Conservation (phyloP, 768 basidiomycete species). For the Hericium alpestre region DNA sequence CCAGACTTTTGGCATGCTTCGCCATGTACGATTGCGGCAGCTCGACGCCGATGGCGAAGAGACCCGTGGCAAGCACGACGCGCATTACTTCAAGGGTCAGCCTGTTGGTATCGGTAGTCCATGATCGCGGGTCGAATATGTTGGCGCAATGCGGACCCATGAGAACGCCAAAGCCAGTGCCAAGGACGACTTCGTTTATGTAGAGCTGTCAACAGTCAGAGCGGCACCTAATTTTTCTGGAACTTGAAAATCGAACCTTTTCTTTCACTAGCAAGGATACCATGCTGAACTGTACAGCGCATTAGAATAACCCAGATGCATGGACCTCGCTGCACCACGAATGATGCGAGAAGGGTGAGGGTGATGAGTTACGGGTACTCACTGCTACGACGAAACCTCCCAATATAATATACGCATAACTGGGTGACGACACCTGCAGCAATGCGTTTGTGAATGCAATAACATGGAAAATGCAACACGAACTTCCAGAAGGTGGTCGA, state of each 20-base stretch:
- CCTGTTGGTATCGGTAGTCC: conserved; percentile 39
- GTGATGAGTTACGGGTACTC: conserved; percentile 6
- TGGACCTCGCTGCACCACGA: background rate
- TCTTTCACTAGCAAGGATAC: conserved; percentile 81
- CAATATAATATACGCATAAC: conserved; percentile 51
- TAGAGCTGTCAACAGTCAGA: conserved; percentile 40
- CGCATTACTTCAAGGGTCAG: conserved; percentile 85
- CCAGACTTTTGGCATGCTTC: conserved; percentile 61
- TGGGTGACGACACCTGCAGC: conserved; percentile 38
- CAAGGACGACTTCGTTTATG: conserved; percentile 90
- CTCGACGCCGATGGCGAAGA: conserved; percentile 94
- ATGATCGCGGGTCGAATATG: conserved; percentile 68
- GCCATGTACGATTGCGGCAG: conserved; percentile 78
- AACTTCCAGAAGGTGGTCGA: conserved; percentile 7
- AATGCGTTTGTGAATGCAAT: conserved; percentile 17
- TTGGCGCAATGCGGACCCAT: conserved; percentile 66
- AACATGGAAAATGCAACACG: conserved; percentile 2
- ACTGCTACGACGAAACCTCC: conserved; percentile 47
- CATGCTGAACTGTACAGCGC: conserved; percentile 58
- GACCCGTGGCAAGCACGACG: conserved; percentile 79
- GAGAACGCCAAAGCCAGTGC: conserved; percentile 56
- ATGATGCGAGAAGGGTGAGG: too few species aligned
- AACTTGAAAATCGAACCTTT: conserved; percentile 33
- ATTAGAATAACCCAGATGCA: background rate
- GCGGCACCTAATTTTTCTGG: background rate